These are phyloP conservation scores for Dictyostelium purpureum DNA, from an alignment of 78 protist genomes.

Conservation along the genomic window DNA sequence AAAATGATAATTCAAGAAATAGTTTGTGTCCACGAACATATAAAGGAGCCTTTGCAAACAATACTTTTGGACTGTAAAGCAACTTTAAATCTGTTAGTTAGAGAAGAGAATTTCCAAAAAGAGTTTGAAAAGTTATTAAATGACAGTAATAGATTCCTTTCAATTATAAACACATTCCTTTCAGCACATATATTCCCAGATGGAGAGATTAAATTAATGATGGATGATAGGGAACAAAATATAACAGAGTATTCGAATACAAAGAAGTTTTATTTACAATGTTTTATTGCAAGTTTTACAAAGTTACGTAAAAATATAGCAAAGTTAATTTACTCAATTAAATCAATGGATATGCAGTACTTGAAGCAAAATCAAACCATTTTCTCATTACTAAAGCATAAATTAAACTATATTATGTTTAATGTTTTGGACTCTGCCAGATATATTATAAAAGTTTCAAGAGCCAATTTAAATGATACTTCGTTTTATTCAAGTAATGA, in stretches of 20 bases:
- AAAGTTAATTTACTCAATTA: background rate
- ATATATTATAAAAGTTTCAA: constrained; percentile 1
- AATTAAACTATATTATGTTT: constrained; percentile 19
- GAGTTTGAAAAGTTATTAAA: constrained; percentile 15
- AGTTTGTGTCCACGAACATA: constrained; percentile 7
- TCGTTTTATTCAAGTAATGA: background rate
- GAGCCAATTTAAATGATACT: background rate
- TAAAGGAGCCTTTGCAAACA: constrained; percentile 45
- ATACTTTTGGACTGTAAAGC: constrained; percentile 53
- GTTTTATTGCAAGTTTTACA: background rate
- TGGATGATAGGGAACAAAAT: background rate
- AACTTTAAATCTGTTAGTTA: background rate
- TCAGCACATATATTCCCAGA: constrained; percentile 16
- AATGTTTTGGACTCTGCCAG: constrained; percentile 15
- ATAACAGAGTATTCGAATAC: background rate
- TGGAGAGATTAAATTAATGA: background rate
- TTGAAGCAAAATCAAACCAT: constrained; percentile 1
- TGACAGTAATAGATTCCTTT: constrained; percentile 5
- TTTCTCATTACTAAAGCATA: background rate
- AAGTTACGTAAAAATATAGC: background rate
- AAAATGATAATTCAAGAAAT: constrained; percentile 11
- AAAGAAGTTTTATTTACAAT: constrained; percentile 24
- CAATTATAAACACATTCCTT: constrained; percentile 18
- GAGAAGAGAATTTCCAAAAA: constrained; percentile 27
- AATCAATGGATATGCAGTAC: constrained; percentile 1